These are phyloP conservation scores for Ocimum tenuiflorum DNA, from an alignment of 257 asterid species.

Conservation along the genomic window DNA sequence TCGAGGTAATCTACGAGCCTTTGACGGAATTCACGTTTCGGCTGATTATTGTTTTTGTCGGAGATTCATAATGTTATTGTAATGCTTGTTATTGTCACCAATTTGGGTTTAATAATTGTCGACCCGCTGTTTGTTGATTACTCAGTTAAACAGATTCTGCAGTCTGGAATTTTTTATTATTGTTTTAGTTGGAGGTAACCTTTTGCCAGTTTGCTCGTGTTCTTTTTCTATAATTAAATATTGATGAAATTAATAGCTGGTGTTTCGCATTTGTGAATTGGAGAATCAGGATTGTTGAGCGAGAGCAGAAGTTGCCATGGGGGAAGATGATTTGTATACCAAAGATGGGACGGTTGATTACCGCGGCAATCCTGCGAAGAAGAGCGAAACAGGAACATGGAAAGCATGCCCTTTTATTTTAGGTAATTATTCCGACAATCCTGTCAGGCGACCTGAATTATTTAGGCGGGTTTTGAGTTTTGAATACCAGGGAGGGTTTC, in stretches of 20 bases:
- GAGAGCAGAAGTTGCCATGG: conserved; percentile 22
- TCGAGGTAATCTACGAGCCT: not conserved
- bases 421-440: conserved; percentile 25
- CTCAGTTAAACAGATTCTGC: conserved; percentile 13
- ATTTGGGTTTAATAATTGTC: not conserved
- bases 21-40: not conserved
- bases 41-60: not conserved
- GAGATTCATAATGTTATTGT: not conserved
- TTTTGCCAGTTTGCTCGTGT: not conserved
- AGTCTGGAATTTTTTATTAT: not conserved
- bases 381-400: conserved; percentile 70
- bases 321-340: conserved; percentile 47
- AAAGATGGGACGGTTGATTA: conserved; percentile 71
- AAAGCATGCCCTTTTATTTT: conserved; percentile 67
- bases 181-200: not conserved
- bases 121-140: not conserved
- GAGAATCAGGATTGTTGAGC: conserved; percentile 15
- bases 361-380: conserved; percentile 55
- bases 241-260: not conserved
- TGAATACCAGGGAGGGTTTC: too few species aligned
- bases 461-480: not conserved
- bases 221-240: not conserved
- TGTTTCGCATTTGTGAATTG: not conserved
- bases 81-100: not conserved
- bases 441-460: not conserved